phyloP scores from a whole-genome alignment of 208 protist genomes.

The Acanthamoeba royreba region DNA sequence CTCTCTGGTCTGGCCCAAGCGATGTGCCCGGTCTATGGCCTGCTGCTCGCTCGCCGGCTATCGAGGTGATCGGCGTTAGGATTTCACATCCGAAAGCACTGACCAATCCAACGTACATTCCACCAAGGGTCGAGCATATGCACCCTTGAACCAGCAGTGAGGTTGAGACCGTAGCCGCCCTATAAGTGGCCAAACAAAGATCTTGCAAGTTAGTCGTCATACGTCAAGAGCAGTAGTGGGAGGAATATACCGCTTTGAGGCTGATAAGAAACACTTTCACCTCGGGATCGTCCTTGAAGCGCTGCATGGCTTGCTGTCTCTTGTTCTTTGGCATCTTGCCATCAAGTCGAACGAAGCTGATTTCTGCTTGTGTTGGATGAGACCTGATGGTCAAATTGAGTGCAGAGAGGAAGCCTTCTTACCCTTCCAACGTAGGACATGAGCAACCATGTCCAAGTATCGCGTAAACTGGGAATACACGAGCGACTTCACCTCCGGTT shows the following conservation, averaged over 20 bases:
- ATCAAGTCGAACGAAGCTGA: not conserved
- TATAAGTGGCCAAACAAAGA: not conserved
- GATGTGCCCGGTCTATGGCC: not conserved
- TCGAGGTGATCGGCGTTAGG: too few relatives aligned
- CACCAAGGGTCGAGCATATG: conserved; percentile 79
- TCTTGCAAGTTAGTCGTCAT: not conserved
- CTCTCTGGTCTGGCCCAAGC: not conserved
- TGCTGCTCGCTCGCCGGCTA: not conserved
- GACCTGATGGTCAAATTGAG: conserved; percentile 88
- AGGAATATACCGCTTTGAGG: conserved; percentile 57
- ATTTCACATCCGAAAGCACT: too few relatives aligned
- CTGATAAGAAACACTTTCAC: conserved; percentile 67
- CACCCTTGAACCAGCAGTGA: conserved; percentile 62
- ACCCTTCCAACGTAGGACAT: conserved; percentile 67
- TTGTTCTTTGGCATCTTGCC: not conserved
- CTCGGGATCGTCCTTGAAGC: not conserved
- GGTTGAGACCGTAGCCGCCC: conserved; percentile 68
- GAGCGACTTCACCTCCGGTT: conserved; percentile 87
- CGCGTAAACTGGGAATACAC: conserved; percentile 97
- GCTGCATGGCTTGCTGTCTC: not conserved
- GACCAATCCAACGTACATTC: too few relatives aligned
- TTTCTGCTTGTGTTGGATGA: too few relatives aligned
- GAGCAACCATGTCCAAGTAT: conserved; percentile 95
- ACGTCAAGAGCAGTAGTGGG: not conserved
- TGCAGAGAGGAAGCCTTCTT: conserved; percentile 55